Percentiles rank a stretch among this genome's conserved stretches.
These are phyloP conservation scores for Taphrina pruni DNA, from an alignment of 1,139 yeast genomes.

Conservation along the genomic window DNA sequence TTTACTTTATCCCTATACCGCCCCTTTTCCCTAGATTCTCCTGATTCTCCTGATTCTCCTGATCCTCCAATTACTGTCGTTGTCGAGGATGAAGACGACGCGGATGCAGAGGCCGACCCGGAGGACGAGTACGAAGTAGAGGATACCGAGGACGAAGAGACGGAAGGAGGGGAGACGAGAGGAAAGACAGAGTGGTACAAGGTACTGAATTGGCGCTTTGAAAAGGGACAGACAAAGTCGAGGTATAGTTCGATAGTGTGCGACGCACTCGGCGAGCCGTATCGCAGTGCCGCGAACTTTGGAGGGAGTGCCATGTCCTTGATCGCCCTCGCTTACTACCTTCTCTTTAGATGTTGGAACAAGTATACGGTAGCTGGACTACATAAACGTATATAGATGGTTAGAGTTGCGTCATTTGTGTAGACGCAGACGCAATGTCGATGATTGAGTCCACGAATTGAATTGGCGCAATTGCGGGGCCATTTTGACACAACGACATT, in stretches of 20 bases:
- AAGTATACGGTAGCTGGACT: too few species aligned
- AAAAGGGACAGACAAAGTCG: slow-evolving; percentile 80
- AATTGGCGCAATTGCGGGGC: too few species aligned
- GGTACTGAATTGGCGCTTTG: slow-evolving; percentile 66
- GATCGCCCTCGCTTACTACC: neutral
- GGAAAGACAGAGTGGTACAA: slow-evolving; percentile 59
- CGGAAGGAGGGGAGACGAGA: neutral
- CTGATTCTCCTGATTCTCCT: too few species aligned
- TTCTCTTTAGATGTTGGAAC: too few species aligned
- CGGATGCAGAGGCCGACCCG: too few species aligned
- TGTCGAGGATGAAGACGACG: too few species aligned
- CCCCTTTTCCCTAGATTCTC: neutral
- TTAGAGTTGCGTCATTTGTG: slow-evolving; percentile 7
- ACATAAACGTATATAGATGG: too few species aligned
- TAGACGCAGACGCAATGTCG: neutral
- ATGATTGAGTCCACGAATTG: neutral
- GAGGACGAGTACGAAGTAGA: too few species aligned
- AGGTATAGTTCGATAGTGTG: slow-evolving; percentile 64
- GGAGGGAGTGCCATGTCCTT: slow-evolving; percentile 22
- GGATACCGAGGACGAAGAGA: too few species aligned
- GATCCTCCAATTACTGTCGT: too few species aligned
- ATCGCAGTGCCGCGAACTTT: slow-evolving; percentile 37
- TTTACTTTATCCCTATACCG: slow-evolving; percentile 49
- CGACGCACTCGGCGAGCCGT: slow-evolving; percentile 34
- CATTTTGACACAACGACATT: too few species aligned